phyloP scores from a whole-genome alignment of 345 rosid genomes.

The Eucalyptus shirleyi region DNA sequence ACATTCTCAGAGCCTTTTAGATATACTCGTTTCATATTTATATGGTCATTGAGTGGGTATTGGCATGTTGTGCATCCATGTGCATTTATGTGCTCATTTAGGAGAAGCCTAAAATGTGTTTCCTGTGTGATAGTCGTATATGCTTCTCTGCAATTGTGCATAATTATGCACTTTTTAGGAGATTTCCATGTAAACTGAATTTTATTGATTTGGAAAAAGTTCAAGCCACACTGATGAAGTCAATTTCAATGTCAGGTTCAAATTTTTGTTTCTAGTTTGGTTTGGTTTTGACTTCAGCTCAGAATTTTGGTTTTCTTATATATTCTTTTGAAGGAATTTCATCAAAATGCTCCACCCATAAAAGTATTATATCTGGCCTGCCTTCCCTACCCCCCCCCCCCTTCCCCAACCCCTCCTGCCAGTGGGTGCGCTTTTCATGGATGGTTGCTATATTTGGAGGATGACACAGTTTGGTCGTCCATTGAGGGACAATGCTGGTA shows the following conservation, averaged over 20 bases:
- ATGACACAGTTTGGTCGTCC: not conserved
- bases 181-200: not conserved
- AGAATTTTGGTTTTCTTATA: not conserved
- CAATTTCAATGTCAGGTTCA: not conserved
- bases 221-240: not conserved
- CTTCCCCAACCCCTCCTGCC: no score
- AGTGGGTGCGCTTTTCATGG: not conserved
- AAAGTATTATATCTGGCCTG: not conserved
- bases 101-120: not conserved
- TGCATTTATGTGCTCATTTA: not conserved
- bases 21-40: not conserved
- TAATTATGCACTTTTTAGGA: not conserved
- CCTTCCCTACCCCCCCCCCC: no score
- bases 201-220: not conserved
- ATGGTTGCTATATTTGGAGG: not conserved
- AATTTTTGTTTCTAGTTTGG: not conserved
- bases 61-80: not conserved
- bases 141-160: not conserved
- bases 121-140: not conserved
- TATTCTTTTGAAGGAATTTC: not conserved
- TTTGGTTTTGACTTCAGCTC: not conserved
- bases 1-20: not conserved
- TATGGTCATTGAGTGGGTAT: not conserved
- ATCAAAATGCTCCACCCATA: not conserved
- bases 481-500: not conserved